Percentiles rank a stretch among this genome's conserved stretches.
Conservation (phyloP, 208 protist genomes). For the Tritrichomonas foetus region DNA sequence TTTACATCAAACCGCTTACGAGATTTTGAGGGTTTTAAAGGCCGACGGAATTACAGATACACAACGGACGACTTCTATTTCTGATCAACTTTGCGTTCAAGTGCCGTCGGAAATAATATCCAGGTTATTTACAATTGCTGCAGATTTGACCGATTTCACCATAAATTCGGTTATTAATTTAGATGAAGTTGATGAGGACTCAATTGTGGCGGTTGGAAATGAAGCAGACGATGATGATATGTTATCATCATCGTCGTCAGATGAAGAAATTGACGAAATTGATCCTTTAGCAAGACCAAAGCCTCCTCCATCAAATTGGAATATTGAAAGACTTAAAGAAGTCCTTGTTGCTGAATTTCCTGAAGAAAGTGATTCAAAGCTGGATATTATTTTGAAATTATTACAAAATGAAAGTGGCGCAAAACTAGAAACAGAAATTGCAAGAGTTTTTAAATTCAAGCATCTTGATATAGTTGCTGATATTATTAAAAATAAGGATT, state of each 20-base stretch:
- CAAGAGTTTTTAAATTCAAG: background rate
- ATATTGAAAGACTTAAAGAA: background rate
- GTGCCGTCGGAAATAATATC: background rate
- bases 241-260: background rate
- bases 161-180: background rate
- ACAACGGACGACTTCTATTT: background rate
- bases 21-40: background rate
- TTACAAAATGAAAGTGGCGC: background rate
- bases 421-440: background rate
- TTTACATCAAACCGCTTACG: constrained; percentile 25
- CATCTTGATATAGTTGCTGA: background rate
- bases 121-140: background rate
- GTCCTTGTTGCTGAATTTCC: background rate
- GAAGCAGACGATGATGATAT: background rate
- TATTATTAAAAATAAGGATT: background rate
- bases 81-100: background rate
- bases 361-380: background rate
- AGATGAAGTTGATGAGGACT: background rate
- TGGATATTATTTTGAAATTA: background rate
- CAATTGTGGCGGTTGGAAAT: background rate
- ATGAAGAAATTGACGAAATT: background rate
- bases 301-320: background rate
- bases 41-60: background rate
- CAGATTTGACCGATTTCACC: background rate
- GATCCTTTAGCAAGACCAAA: background rate